Evolutionary conservation across 1,284 basidiomycete genomes (phyloP), one percentile per base, ranked within the genome.

Genomic region (Malassezia vespertilionis): DNA sequence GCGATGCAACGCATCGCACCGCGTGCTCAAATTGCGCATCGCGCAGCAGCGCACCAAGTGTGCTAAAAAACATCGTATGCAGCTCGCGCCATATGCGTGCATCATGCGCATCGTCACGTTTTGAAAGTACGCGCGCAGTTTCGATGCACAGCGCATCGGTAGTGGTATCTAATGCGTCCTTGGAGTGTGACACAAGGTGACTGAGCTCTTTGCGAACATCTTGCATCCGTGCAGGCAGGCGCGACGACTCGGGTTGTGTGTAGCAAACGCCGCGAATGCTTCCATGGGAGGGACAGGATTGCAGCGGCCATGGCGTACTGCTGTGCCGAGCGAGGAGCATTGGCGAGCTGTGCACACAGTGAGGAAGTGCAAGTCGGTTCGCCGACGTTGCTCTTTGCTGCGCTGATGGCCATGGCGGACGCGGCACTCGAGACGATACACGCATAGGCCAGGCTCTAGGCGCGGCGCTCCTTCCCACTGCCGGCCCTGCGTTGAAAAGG

Each of bases 381-480:
- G n/a, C n/a, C n/a, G n/a, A n/a, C n/a, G n/a, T n/a, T n/a, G n/a
- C n/a, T n/a, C n/a, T 6, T 27, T 27, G 23, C 42, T 37, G 33
- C 26, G 42, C 42, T 20, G 10, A 32, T 28, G 42, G 23, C 37
- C 37, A 39, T 18, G 42, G 33, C 42, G 24, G 33, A 36, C 42
- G 42, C 27, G 36, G 26, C 15, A 45, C 27, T 45, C 30, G 37
- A 31, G 44, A 21, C 18, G 18, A 18, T 37, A 34, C 44, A 33
- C 44, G 44, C 44, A 45, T 45, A 24, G 23, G 44, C 27, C 44
- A 45, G 37, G 42, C 42, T 35, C 42, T 31, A 10, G 17, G 24
- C 26, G 33, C 37, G 28, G 18, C 28, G 18, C 28, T 39, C 37
- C 37, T 39, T 18, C 37, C 24, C 37, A 39, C 37, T 39, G 28